phyloP scores from a whole-genome alignment of 2,329 filamentous ascomycete genomes.

The Pseudogymnoascus sp. region DNA sequence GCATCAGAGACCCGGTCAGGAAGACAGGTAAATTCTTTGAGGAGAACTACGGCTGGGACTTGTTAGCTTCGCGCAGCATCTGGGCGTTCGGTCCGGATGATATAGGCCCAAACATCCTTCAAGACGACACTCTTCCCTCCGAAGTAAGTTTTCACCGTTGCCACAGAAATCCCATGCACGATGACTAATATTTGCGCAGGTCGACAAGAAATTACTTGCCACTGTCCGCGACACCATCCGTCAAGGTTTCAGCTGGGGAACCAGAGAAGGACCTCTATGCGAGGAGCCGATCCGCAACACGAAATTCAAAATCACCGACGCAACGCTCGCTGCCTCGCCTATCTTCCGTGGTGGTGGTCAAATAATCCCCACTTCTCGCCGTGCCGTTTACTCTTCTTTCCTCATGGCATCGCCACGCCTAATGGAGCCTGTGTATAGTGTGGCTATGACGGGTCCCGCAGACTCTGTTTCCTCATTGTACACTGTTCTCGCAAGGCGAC shows the following conservation, averaged over 20 bases:
- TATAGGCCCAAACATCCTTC: constrained; percentile 85
- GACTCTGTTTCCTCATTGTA: constrained; percentile 84
- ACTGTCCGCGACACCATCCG: constrained; percentile 86
- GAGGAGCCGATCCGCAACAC: constrained; percentile 99
- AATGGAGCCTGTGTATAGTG: constrained; percentile 93
- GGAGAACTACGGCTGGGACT: constrained; percentile 93
- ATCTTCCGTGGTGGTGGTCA: constrained; percentile 95
- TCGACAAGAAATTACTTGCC: constrained; percentile 84
- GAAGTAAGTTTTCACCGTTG: constrained; percentile 48
- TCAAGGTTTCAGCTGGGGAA: constrained; percentile 95
- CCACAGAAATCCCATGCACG: not conserved
- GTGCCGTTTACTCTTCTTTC: constrained; percentile 92
- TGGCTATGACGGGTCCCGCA: constrained; percentile 86
- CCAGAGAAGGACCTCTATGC: constrained; percentile 88
- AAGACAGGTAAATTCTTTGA: constrained; percentile 97
- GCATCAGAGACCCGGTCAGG: constrained; percentile 83
- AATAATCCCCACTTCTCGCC: constrained; percentile 88
- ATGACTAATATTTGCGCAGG: constrained; percentile 35
- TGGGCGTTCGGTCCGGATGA: constrained; percentile 99
- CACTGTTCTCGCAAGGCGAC: constrained; percentile 77
- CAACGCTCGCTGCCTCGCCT: constrained; percentile 75
- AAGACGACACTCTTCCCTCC: constrained; percentile 90
- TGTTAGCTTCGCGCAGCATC: constrained; percentile 86
- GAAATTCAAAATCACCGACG: constrained; percentile 93
- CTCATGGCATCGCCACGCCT: constrained; percentile 92